Evolutionary conservation across 495 filamentous ascomycete species (phyloP), one percentile per base, ranked within the genome.

Genomic region (Podospora didyma): DNA sequence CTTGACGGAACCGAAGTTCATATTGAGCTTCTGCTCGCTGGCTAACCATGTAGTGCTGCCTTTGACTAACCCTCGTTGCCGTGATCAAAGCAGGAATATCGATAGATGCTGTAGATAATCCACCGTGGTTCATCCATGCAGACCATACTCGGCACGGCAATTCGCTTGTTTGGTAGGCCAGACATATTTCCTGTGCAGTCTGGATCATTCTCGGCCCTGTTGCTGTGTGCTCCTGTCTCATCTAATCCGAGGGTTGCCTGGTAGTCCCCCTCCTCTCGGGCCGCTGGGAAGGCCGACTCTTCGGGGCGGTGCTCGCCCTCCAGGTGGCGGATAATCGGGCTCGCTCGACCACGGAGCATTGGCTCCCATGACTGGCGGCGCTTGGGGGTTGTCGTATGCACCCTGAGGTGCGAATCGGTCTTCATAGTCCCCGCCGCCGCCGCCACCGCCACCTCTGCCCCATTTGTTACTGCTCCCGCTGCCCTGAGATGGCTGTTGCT

Each of bases 261-360:
- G 72, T 48, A 76, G 57, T 9, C 75, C 75, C 14, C 68, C 70
- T 46, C 61, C 51, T 58, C 77, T 67, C 11, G 81, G 79, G 17
- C 79, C 78, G 52, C 69, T 79, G 26, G 79, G 81, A 49, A 84
- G 59, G 39, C 82, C 80, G 49, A 60, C 71, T 81, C 81, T 52
- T 21, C 58, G 1, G 37, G 20, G 21, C 49, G 37, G 21, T 44
- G 66, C 22, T 69, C 62, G 16, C 69, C 65, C 63, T 66, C n/a
- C 70, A 69, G 44, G 70, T 72, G 10, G 69, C 69, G 11, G 58
- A 59, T 74, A 74, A 23, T 76, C 72, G 31, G 60, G 54, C 22
- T 73, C 74, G 42, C 55, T 70, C 3, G 75, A 62, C 77, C 77
- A 80, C 2, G 76, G 77, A 12, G 73, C 65, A 24, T 76, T 79